Percentiles rank a stretch among this genome's conserved stretches.
Conservation (phyloP, 106 monocot genomes). For the Allium fistulosum region DNA sequence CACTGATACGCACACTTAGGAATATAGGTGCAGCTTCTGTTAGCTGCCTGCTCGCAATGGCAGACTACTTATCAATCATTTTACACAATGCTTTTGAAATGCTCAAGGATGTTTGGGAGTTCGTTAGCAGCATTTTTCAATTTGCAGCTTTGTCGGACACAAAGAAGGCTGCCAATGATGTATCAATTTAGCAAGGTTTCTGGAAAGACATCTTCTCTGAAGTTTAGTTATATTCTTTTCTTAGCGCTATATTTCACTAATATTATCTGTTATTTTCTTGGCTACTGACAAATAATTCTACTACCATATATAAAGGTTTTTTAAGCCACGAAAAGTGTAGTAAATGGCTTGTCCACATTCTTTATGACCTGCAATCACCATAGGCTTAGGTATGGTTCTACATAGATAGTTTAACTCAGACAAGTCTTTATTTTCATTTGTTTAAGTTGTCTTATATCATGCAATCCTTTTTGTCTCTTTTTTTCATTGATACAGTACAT, state of each 20-base stretch:
- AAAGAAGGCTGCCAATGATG: constrained; percentile 11
- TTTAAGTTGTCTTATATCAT: neutral
- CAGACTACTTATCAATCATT: constrained; percentile 9
- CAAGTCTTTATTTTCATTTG: neutral
- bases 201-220: constrained; percentile 63
- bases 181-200: constrained; percentile 29
- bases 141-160: constrained; percentile 16
- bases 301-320: constrained; percentile 29
- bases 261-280: neutral
- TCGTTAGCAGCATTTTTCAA: constrained; percentile 11
- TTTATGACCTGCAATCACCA: constrained; percentile 49
- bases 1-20: constrained; percentile 14
- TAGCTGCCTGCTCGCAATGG: constrained; percentile 3
- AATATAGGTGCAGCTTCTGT: constrained; percentile 15
- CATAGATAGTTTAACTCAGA: neutral
- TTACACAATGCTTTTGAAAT: constrained; percentile 11
- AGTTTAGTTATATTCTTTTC: constrained; percentile 9
- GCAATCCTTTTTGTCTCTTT: neutral
- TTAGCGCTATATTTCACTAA: neutral
- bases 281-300: neutral
- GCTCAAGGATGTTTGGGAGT: constrained; percentile 29
- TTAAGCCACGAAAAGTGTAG: constrained; percentile 27
- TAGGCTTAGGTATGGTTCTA: constrained; percentile 38
- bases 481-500: constrained; percentile 26
- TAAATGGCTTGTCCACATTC: constrained; percentile 47